These are phyloP conservation scores for Phytopythium boreale DNA, from an alignment of 352 stramenopile genomes.

Conservation along the genomic window DNA sequence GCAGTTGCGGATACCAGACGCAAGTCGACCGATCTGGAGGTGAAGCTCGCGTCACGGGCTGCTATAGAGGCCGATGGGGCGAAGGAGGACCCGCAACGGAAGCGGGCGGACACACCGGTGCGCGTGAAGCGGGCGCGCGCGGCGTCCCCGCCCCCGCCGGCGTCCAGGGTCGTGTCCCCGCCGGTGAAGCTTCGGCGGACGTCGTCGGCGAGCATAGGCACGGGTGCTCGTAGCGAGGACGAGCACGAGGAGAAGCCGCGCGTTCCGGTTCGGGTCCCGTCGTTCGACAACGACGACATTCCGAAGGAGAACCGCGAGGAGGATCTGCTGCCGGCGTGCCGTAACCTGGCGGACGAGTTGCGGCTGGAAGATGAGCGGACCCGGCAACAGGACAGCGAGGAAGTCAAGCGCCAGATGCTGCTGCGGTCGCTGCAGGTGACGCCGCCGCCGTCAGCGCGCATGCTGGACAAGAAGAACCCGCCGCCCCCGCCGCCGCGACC, in stretches of 20 bases:
- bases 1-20: background rate
- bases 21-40: background rate
- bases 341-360: constrained; percentile 17
- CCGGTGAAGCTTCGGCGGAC: constrained; percentile 20
- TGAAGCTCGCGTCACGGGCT: background rate
- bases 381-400: constrained; percentile 16
- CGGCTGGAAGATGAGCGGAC: constrained; percentile 18
- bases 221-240: background rate
- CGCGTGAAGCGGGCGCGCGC: background rate
- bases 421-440: constrained; percentile 51
- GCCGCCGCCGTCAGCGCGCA: constrained; percentile 56
- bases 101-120: constrained; percentile 7
- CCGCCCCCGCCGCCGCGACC: constrained; percentile 44
- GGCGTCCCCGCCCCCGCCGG: constrained; percentile 15
- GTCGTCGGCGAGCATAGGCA: background rate
- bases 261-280: constrained; percentile 15
- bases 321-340: constrained; percentile 21
- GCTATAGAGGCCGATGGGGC: constrained; percentile 7
- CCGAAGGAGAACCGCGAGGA: constrained; percentile 26
- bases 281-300: constrained; percentile 12
- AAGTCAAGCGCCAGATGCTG: constrained; percentile 13
- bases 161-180: constrained; percentile 15
- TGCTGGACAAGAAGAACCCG: constrained; percentile 67
- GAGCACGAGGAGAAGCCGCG: constrained; percentile 24
- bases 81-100: constrained; percentile 7